phyloP scores from a whole-genome alignment of 2,329 filamentous ascomycete species.

The Byssoonygena ceratinophila region DNA sequence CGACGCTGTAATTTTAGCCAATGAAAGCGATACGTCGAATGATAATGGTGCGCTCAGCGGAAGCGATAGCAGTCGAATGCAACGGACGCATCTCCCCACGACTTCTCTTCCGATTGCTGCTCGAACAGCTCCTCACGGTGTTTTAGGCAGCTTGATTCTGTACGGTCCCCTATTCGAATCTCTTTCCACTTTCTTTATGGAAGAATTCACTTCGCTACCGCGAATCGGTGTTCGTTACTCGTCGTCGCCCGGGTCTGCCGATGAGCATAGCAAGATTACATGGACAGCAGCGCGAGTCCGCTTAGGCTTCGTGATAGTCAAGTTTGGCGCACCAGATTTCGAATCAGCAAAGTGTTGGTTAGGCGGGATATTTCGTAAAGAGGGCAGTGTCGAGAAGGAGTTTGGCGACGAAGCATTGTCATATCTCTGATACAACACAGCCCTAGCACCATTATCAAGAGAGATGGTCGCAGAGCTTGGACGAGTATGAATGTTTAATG shows the following conservation, averaged over 20 bases:
- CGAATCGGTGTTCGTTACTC: constrained; percentile 77
- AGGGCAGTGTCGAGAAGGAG: constrained; percentile 57
- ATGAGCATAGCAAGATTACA: constrained; percentile 46
- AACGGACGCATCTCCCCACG: not conserved
- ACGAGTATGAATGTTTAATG: no score
- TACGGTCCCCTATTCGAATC: constrained; percentile 58
- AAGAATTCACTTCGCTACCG: constrained; percentile 66
- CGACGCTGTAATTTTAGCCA: constrained; percentile 69
- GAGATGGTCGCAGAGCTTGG: no score
- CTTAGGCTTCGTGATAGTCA: constrained; percentile 71
- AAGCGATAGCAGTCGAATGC: not conserved
- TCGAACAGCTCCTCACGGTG: constrained; percentile 62
- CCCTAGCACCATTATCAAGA: no score
- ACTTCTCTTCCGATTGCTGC: constrained; percentile 26
- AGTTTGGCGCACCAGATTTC: constrained; percentile 73
- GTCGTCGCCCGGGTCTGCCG: constrained; percentile 25
- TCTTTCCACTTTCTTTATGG: constrained; percentile 63
- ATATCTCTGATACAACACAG: constrained; percentile 44
- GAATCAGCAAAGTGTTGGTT: constrained; percentile 77
- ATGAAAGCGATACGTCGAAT: constrained; percentile 34
- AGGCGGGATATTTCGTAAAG: constrained; percentile 58
- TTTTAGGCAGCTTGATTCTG: constrained; percentile 78
- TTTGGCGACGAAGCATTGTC: constrained; percentile 77
- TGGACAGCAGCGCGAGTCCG: constrained; percentile 76
- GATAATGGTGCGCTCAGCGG: constrained; percentile 22